Evolutionary conservation across 2,329 filamentous ascomycete species (phyloP), one percentile per base, ranked within the genome.

Genomic region (Botryosphaeria dothidea): DNA sequence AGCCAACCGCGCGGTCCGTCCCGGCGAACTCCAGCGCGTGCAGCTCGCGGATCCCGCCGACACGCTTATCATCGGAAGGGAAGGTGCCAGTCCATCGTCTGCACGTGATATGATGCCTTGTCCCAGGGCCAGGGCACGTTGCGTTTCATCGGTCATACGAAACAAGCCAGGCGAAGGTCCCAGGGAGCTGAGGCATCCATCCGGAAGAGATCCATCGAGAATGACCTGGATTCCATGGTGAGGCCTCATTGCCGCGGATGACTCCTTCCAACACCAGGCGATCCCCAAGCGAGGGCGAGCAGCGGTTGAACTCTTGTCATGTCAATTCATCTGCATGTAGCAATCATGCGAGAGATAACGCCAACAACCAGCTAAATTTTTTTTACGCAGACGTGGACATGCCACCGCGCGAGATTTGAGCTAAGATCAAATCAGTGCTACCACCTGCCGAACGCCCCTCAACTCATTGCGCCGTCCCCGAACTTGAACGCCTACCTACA

Each of bases 371-470:
- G 17, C 17, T 60, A 41, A n/a, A 31, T 15, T 23, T 21, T 17
- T 46, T 34, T 34, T 34, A 46, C 56, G 56, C 56, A 25, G 41
- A 60, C 56, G 56, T 60, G 56, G 56, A n/a, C 56, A 45, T 36
- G 41, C 56, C 56, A 60, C 56, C 56, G 56, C 56, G 56, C 41
- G 27, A 23, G 25, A 48, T 60, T 25, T 3, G 23, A 9, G n/a
- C 11, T 46, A 34, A 41, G 19, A 15, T n/a, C 41, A 43, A 29
- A 34, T 48, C 27, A 48, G 56, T 60, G 38, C 38, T 46, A 25
- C 54, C n/a, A 29, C n/a, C 36, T 15, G 13, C 41, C n/a, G n/a
- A n/a, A n/a, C n/a, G n/a, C n/a, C 25, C 17, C 29, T 15, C 29
- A 17, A 13, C 34, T 34, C 27, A 27, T 25, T 52, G 49, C 49